Conservation (phyloP, 2,329 filamentous ascomycete genomes). For the Aspergillus pseudoterreus region DNA sequence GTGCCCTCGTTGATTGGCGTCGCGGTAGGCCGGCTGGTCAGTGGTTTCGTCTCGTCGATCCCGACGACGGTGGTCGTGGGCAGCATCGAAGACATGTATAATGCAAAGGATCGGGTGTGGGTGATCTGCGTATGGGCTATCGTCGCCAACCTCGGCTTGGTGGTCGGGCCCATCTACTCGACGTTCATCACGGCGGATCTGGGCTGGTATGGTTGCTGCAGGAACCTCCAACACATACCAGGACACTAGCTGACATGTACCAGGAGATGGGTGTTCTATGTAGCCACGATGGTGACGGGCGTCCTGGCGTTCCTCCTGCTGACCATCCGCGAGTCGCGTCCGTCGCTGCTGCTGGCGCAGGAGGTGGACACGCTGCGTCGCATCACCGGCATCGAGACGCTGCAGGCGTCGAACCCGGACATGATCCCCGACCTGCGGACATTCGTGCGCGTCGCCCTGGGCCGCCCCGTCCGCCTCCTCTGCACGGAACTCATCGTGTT, state of each 20-base stretch:
- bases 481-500: constrained; percentile 48
- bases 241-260: not conserved
- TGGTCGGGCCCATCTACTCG: constrained; percentile 44
- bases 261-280: constrained; percentile 47
- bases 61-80: constrained; percentile 48
- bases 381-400: constrained; percentile 21
- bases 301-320: constrained; percentile 33
- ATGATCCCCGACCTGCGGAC: constrained; percentile 32
- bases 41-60: constrained; percentile 46
- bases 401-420: constrained; percentile 38
- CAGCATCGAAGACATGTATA: constrained; percentile 50
- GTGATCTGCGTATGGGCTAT: constrained; percentile 45
- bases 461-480: constrained; percentile 42
- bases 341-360: constrained; percentile 38
- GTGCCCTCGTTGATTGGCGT: constrained; percentile 35
- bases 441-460: constrained; percentile 39
- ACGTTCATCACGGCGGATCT: constrained; percentile 38
- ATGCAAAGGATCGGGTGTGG: constrained; percentile 45
- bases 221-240: not conserved
- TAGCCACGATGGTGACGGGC: constrained; percentile 38
- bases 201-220: constrained; percentile 31
- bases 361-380: constrained; percentile 30
- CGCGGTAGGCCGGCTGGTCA: constrained; percentile 41
- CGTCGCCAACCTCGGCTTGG: constrained; percentile 41
- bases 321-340: constrained; percentile 44